Base-by-base conservation (phyloP, 2,329 filamentous ascomycete genomes). In the Aspergillus eucalypticola region DNA sequence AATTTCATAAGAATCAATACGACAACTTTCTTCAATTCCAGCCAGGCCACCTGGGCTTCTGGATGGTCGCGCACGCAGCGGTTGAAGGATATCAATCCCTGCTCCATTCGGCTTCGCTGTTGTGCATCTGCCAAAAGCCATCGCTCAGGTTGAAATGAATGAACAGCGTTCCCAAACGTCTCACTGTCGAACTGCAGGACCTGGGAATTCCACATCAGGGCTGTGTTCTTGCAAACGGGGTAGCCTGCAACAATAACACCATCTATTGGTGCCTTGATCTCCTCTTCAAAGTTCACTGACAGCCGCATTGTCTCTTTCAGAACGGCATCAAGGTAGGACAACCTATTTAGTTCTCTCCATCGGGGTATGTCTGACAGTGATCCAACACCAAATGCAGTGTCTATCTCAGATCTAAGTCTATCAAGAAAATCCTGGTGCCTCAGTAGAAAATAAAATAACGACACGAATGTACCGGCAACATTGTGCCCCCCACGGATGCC, bases 281-380 rank as follows among this genome's bases (percentile, higher is more conserved):
- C 52, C 5, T 41, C 41, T 8, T 48, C 21, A 3, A 46, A 38
- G 3, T 3, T 19, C 3, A 32, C 13, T 15, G 57, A 32, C 10
- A 44, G 44, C n/a, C 66, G 59, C 53, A 65, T 54, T 5, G 60
- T 56, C 48, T 67, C 66, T 27, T 64, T 68, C 42, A 67, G 46
- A 1, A 63, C 58, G 15, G 66, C 64, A 3, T 66, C 60, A 3
- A 68, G 57, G 27, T 66, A 66, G 8, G 41, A 35, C 3, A 65
- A 38, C 1, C 49, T 25, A 8, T 10, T 11, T 3, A 65, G 4
- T 11, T 67, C 64, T 1, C 19, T 49, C 59, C 62, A 62, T 2
- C 21, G 15, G n/a, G 61, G 59, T 0, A 53, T 3, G 5, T 23
- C 32, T 1, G 59, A 54, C 10, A 59, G 15, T 4, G 42, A 4